These are phyloP conservation scores for Leccinum incarnatum DNA, from an alignment of 768 basidiomycete genomes.

Conservation along the genomic window DNA sequence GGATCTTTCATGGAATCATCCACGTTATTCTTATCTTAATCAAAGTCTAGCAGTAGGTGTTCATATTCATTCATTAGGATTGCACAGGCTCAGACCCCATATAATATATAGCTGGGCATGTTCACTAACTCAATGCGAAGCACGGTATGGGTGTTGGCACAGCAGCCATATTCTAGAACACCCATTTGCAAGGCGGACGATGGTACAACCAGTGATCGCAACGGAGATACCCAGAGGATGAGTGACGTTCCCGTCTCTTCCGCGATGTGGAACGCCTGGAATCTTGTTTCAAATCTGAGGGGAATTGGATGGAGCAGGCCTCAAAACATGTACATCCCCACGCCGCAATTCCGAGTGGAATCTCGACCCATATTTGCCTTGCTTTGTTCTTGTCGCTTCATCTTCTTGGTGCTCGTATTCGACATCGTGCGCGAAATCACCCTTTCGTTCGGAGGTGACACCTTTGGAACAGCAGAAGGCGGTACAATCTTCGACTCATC, in stretches of 20 bases:
- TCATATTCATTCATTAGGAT: no score
- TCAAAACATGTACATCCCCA: slow-evolving; percentile 12
- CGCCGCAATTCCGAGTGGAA: slow-evolving; percentile 13
- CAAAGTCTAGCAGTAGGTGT: slow-evolving; percentile 22
- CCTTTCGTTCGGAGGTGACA: slow-evolving; percentile 36
- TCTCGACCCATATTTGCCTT: slow-evolving; percentile 20
- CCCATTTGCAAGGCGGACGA: slow-evolving; percentile 6
- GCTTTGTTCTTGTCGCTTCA: slow-evolving; percentile 12
- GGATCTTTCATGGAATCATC: slow-evolving; percentile 22
- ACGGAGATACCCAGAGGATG: background rate
- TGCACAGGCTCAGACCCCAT: background rate
- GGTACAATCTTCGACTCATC: slow-evolving; percentile 38
- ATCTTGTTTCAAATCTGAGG: slow-evolving; percentile 24
- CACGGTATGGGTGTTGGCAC: slow-evolving; percentile 20
- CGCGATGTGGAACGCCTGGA: slow-evolving; percentile 29
- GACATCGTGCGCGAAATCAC: slow-evolving; percentile 3
- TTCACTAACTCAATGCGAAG: slow-evolving; percentile 26
- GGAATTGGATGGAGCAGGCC: slow-evolving; percentile 29
- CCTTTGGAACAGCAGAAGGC: slow-evolving; percentile 35
- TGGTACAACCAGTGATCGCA: background rate
- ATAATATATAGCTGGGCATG: slow-evolving; percentile 22
- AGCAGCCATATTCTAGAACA: slow-evolving; percentile 11
- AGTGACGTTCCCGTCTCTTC: background rate
- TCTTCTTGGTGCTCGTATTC: background rate
- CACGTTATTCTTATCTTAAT: slow-evolving; percentile 18